Conservation (phyloP, 805 yeast species). For the Monosporozyma yasuniensis region DNA sequence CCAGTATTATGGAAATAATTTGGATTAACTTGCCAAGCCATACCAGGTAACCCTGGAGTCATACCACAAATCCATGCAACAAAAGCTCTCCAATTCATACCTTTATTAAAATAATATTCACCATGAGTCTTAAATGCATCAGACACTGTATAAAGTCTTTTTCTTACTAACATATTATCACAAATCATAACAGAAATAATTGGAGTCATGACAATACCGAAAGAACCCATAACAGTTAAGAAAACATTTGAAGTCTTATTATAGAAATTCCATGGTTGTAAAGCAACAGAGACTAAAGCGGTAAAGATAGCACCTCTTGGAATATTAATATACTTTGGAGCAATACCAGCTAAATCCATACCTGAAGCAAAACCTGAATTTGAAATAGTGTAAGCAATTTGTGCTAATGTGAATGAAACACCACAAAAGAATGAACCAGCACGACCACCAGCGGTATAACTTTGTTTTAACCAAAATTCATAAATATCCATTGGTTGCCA, state of each 20-base stretch:
- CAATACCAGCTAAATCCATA: constrained; percentile 35
- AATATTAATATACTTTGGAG: constrained; percentile 35
- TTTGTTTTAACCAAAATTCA: constrained; percentile 21
- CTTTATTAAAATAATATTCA: constrained; percentile 33
- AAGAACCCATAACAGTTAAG: constrained; percentile 33
- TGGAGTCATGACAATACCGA: constrained; percentile 33
- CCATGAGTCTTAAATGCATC: constrained; percentile 21
- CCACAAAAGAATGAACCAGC: constrained; percentile 37
- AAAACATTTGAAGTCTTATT: constrained; percentile 30
- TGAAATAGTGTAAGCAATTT: constrained; percentile 33
- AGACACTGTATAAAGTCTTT: constrained; percentile 30
- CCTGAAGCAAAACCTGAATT: constrained; percentile 37
- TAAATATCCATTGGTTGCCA: constrained; percentile 35
- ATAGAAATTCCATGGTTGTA: constrained; percentile 35
- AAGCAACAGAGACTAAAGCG: constrained; percentile 31
- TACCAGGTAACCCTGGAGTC: constrained; percentile 45
- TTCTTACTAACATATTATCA: constrained; percentile 35
- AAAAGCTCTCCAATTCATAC: constrained; percentile 34
- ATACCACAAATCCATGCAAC: constrained; percentile 30
- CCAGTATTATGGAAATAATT: constrained; percentile 28
- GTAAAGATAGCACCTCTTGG: constrained; percentile 33
- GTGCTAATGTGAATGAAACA: constrained; percentile 31
- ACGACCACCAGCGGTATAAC: constrained; percentile 31
- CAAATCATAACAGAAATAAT: constrained; percentile 33
- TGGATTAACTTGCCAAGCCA: constrained; percentile 31